Evolutionary conservation across 2,329 filamentous ascomycete genomes (phyloP).

Genomic region (Cladosporium sp.): DNA sequence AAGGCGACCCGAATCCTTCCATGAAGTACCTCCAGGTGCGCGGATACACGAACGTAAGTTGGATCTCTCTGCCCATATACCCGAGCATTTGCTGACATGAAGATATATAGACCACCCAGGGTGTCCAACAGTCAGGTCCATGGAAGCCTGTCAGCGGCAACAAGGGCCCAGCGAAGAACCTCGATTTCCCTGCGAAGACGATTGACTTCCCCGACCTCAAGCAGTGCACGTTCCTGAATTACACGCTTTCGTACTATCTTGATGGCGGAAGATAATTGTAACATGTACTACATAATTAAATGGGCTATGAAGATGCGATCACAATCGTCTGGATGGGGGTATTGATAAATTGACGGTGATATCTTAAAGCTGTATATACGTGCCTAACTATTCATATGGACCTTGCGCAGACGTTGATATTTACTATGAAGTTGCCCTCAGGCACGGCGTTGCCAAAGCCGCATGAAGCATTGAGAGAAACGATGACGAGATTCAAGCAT

Average conservation of each 20-base stretch:
- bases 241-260: constrained; percentile 50
- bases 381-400: not conserved
- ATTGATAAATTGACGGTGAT: not conserved
- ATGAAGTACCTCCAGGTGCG: constrained; percentile 48
- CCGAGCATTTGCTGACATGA: not conserved
- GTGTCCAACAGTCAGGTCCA: constrained; percentile 42
- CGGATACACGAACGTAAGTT: constrained; percentile 47
- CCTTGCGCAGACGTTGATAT: not conserved
- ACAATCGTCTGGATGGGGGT: not conserved
- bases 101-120: constrained; percentile 34
- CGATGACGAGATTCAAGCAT: not conserved
- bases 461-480: not conserved
- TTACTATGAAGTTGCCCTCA: not conserved
- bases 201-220: constrained; percentile 51
- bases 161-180: constrained; percentile 45
- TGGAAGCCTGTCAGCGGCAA: constrained; percentile 44
- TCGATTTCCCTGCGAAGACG: constrained; percentile 51
- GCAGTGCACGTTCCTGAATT: constrained; percentile 54
- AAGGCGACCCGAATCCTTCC: constrained; percentile 55
- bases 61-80: not conserved
- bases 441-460: not conserved
- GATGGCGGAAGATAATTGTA: constrained; percentile 26
- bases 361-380: not conserved
- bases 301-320: too few relatives aligned
- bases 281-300: not conserved